Percentiles rank a stretch among this genome's conserved stretches.
phyloP scores from a whole-genome alignment of 768 basidiomycete genomes.

The Sporobolomyces pararoseus region DNA sequence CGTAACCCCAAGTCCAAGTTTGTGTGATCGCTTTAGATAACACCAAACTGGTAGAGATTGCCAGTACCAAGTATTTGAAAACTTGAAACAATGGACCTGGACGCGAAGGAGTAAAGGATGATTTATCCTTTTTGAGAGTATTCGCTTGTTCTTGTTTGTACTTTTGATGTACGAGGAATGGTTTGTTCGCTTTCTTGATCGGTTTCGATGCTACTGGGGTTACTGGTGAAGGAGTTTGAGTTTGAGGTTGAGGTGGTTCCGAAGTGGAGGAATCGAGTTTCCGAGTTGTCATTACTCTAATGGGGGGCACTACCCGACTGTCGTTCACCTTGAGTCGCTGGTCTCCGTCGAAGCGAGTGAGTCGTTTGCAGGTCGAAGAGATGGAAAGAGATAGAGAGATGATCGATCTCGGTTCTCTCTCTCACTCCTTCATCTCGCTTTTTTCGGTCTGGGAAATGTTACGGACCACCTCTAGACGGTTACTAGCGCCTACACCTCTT shows the following conservation, averaged over 20 bases:
- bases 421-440: background rate
- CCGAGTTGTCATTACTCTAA: too few relatives aligned
- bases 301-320: too few relatives aligned
- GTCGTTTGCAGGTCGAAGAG: too few relatives aligned
- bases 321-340: too few relatives aligned
- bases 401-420: background rate
- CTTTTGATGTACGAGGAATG: constrained; percentile 69
- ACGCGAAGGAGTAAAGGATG: background rate
- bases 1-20: constrained; percentile 78
- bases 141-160: constrained; percentile 59
- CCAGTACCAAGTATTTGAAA: constrained; percentile 12
- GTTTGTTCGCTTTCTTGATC: constrained; percentile 71
- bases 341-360: too few relatives aligned
- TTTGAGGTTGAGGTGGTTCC: background rate
- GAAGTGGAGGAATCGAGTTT: background rate
- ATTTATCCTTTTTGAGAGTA: constrained; percentile 51
- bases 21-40: constrained; percentile 79
- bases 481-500: background rate
- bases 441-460: background rate
- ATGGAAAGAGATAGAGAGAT: background rate
- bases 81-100: background rate
- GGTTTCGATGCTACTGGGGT: background rate
- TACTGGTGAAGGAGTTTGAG: background rate
- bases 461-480: background rate
- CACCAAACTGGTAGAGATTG: constrained; percentile 48